A percentile compares a stretch with the other conserved stretches of the same genome.
phyloP scores from a whole-genome alignment of 305 asterid species.

The Euphrasia arctica region DNA sequence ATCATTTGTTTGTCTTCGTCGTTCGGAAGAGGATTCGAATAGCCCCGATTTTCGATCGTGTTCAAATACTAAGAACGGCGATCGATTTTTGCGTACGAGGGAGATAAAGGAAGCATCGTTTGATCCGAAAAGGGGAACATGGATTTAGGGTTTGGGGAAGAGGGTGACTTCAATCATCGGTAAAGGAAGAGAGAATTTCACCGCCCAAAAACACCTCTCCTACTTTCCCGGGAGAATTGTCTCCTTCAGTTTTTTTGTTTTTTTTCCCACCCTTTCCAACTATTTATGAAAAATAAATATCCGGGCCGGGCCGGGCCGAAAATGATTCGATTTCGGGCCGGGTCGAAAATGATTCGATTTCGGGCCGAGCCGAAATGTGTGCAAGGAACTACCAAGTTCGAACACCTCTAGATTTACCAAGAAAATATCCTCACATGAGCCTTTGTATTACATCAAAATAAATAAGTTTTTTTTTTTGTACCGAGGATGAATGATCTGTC shows the following conservation, averaged over 20 bases:
- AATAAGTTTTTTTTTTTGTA: not conserved
- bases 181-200: slow-evolving; percentile 25
- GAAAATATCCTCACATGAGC: too few relatives aligned
- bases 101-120: not conserved
- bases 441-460: not conserved
- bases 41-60: not conserved
- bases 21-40: not conserved
- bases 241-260: not conserved
- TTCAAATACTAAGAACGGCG: not conserved
- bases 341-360: not conserved
- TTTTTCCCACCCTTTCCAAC: not conserved
- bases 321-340: not conserved
- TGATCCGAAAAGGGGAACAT: not conserved
- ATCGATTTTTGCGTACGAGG: not conserved
- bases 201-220: slow-evolving; percentile 28
- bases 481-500: not conserved
- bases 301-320: not conserved
- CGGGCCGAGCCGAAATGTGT: too few relatives aligned
- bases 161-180: slow-evolving; percentile 37
- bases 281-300: not conserved
- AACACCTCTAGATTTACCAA: too few relatives aligned
- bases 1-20: slow-evolving; percentile 32
- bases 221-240: slow-evolving; percentile 13
- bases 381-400: too few relatives aligned
- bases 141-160: slow-evolving; percentile 27